Base-by-base conservation (phyloP, 768 basidiomycete species). In the Rhizopogon rudus region DNA sequence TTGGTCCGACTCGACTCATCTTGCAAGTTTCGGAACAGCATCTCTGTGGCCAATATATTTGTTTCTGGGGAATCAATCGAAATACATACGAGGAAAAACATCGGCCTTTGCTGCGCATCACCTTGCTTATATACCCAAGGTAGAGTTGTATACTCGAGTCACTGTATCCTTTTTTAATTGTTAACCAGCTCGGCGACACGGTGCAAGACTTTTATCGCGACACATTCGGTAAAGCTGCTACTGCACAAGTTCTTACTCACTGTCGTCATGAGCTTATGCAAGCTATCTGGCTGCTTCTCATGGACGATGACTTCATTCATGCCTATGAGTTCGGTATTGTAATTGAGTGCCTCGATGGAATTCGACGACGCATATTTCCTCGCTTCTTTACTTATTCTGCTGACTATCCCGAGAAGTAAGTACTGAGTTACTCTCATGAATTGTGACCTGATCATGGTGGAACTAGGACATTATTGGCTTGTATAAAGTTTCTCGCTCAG, bases 321-420 rank as follows among this genome's bases (percentile, higher is more conserved):
- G 60, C 66, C 1, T 71, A 67, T 16, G 6, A 57, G 4, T 49
- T 62, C 42, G 66, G 68, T 0, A 58, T 67, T 0, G 51, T 65
- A 0, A 60, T 67, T 8, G 33, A 40, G 5, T 71, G 62, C 29
- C 43, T 45, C 0, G 63, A 71, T 54, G 62, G 68, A 0, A 41
- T 66, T 0, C 0, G 8, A 0, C 43, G 57, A 0, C n/a, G 54
- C 2, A 55, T 69, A 0, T 67, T 65, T 35, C 63, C 46, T 0
- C 50, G 53, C 0, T 49, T 70, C 0, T 66, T 71, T 40, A 61
- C 68, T 0, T 71, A 70, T 39, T 52, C 65, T 1, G 69, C 64
- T 4, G 63, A 68, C 51, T 70, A 69, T 49, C 69, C 63, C 0
- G 68, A 70, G 37, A 74, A 73, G 75, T 73, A 54, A 12, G 40